These are phyloP conservation scores for Isoetes taiwanensis DNA, from an alignment of 75 land plant genomes.

Conservation along the genomic window DNA sequence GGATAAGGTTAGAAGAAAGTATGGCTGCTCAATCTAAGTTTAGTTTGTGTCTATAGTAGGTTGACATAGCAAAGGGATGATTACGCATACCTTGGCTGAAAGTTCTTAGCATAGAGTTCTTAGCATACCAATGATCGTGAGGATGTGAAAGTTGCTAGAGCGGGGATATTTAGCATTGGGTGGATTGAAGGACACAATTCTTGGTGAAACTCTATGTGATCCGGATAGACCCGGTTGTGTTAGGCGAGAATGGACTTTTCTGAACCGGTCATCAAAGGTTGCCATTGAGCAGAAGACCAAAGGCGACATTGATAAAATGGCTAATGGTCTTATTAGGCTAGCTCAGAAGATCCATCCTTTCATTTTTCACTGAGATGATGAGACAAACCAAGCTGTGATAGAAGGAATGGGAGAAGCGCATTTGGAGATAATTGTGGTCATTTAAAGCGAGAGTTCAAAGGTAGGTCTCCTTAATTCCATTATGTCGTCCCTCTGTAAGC, in stretches of 20 bases:
- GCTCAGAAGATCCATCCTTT: conserved; percentile 96
- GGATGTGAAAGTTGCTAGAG: conserved; percentile 61
- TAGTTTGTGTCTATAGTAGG: too few species aligned
- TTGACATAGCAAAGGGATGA: too few species aligned
- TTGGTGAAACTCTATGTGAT: conserved; percentile 88
- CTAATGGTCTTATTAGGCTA: conserved; percentile 71
- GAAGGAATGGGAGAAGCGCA: conserved; percentile 98
- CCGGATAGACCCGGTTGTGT: conserved; percentile 74
- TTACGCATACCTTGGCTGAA: too few species aligned
- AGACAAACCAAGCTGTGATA: conserved; percentile 87
- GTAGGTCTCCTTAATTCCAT: conserved; percentile 22
- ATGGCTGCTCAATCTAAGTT: too few species aligned
- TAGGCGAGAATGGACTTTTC: conserved; percentile 98
- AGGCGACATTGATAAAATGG: conserved; percentile 91
- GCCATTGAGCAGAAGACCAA: conserved; percentile 98
- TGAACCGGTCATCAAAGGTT: conserved; percentile 94
- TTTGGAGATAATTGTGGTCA: conserved; percentile 90
- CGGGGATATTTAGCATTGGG: conserved; percentile 94
- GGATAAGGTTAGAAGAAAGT: too few species aligned
- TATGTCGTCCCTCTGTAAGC: too few species aligned
- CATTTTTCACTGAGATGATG: conserved; percentile 94
- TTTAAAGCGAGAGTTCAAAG: conserved; percentile 91
- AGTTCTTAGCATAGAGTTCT: too few species aligned
- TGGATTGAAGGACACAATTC: conserved; percentile 89
- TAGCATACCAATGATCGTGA: conserved; percentile 95